phyloP scores from a whole-genome alignment of 768 basidiomycete species.

The Hemileccinum rubropunctum region DNA sequence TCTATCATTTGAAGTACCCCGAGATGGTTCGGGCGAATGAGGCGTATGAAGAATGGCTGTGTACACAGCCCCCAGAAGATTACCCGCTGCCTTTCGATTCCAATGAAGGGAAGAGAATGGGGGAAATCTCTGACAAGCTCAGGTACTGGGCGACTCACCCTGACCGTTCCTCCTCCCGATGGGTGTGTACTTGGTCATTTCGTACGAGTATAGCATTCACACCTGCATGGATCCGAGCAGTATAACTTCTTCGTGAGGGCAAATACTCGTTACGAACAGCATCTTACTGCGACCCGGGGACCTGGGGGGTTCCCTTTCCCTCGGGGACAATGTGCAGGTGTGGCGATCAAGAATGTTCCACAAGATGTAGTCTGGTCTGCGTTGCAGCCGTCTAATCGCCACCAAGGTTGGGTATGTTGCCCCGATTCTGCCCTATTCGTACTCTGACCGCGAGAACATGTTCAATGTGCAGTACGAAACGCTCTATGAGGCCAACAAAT shows the following conservation, averaged over 20 bases:
- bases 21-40: conserved; percentile 5
- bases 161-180: neutral
- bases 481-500: conserved; percentile 11
- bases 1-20: conserved; percentile 2
- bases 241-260: conserved; percentile 2
- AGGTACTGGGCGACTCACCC: conserved; percentile 11
- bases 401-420: conserved; percentile 9
- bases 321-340: neutral
- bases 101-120: neutral
- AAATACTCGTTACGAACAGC: conserved; percentile 8
- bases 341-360: conserved; percentile 11
- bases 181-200: conserved; percentile 9
- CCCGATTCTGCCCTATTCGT: too few relatives aligned
- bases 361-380: conserved; percentile 17
- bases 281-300: neutral
- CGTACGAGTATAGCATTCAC: neutral
- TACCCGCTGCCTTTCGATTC: conserved; percentile 8
- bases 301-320: conserved; percentile 14
- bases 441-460: neutral
- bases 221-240: neutral
- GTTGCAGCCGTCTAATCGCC: neutral
- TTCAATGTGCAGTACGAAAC: conserved; percentile 9
- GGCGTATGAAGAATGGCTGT: conserved; percentile 17
- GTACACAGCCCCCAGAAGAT: conserved; percentile 3
- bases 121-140: neutral